Conservation (phyloP, 1,139 yeast species). For the Meyerozyma guilliermondii region DNA sequence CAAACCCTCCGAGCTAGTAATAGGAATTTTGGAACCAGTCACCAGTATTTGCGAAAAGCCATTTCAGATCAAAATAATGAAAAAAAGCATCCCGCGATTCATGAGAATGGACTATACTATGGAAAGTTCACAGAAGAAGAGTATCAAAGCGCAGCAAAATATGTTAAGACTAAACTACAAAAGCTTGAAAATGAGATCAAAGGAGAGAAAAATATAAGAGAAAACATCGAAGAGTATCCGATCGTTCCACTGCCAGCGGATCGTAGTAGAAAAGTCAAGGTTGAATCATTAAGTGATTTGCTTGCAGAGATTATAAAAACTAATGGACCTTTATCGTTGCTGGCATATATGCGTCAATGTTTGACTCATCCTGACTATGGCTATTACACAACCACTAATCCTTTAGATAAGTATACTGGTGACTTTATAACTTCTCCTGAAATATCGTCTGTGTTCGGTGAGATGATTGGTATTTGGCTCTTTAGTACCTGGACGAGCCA, state of each 20-base stretch:
- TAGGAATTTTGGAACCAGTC: not conserved
- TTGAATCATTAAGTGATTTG: slow-evolving; percentile 34
- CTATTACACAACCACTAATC: slow-evolving; percentile 74
- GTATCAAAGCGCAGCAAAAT: slow-evolving; percentile 34
- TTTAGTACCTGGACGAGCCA: slow-evolving; percentile 59
- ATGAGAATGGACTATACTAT: slow-evolving; percentile 21
- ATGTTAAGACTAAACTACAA: slow-evolving; percentile 29
- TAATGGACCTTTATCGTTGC: slow-evolving; percentile 72
- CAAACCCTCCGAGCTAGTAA: not conserved
- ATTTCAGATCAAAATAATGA: not conserved
- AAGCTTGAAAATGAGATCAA: slow-evolving; percentile 33
- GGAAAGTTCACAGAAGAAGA: slow-evolving; percentile 39
- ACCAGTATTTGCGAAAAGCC: not conserved
- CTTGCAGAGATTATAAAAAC: slow-evolving; percentile 54
- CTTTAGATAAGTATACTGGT: slow-evolving; percentile 57
- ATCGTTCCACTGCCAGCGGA: slow-evolving; percentile 27
- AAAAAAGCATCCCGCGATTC: slow-evolving; percentile 12
- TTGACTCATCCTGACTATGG: slow-evolving; percentile 75
- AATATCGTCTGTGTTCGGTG: slow-evolving; percentile 85
- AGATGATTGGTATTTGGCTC: slow-evolving; percentile 75
- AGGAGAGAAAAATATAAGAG: slow-evolving; percentile 35
- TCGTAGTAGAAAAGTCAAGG: slow-evolving; percentile 9
- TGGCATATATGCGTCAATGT: slow-evolving; percentile 79
- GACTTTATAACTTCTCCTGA: slow-evolving; percentile 87
- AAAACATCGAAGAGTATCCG: slow-evolving; percentile 30